Evolutionary conservation across 176 grass and related monocot species (phyloP), one percentile per base, ranked within the genome.

Genomic region (Hyparrhenia diplandra): DNA sequence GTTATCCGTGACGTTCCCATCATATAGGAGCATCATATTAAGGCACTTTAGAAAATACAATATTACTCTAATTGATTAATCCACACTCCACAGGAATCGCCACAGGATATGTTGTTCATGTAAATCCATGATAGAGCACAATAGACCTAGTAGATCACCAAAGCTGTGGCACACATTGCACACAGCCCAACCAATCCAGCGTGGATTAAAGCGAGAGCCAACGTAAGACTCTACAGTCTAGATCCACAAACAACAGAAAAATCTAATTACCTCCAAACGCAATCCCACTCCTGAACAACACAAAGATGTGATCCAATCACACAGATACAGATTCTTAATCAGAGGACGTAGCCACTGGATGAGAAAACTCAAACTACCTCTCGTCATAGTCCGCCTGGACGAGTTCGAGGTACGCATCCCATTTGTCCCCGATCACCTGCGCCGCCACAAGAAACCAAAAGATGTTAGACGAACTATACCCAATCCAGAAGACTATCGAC

Each of bases 381-480:
- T 95, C 90, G 5, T 71, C 29, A 71, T 95, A 88, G 76, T 95
- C 85, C 10, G 90, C 79, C 80, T 92, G 85, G 20, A 95, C 66
- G 67, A 95, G 85, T 36, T 95, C 93, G 18, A 95, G 85, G 66
- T 92, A 95, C 3, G 73, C 46, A 13, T 92, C 90, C 93, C 90
- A 90, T 27, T 92, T 96, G 82, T 96, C 88, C 43, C 93, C 90
- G 74, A 88, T 88, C 79, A 95, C 93, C 90, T 95, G 69, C 32
- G 10, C 60, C 32, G 10, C 60, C 42, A 47, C 69, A 35, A 46
- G 32, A 51, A 37, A 89, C 23, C 51, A 28, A 67, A 31, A 65
- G 2, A 59, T 40, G 0, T 10, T 11, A 12, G 5, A 28, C 16
- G 23, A 17, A 40, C 76, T 16, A 21, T 32, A 36, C 10, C 23